Percentiles rank a stretch among this genome's conserved stretches.
These are phyloP conservation scores for Blastomyces emzantsi DNA, from an alignment of 2,329 filamentous ascomycete species.

Conservation along the genomic window DNA sequence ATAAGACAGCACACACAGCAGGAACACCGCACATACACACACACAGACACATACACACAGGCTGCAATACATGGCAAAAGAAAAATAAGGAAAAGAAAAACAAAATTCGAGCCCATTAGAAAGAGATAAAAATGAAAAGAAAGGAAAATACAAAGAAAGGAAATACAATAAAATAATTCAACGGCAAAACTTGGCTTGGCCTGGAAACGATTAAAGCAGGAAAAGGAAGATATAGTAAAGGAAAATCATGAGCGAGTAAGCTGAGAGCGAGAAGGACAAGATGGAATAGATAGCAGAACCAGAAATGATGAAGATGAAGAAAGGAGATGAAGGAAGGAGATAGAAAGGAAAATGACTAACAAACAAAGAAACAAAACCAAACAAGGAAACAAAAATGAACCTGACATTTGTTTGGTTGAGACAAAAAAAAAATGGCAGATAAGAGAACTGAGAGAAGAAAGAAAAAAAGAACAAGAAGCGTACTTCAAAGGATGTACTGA, in stretches of 20 bases:
- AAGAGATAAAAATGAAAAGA: neutral
- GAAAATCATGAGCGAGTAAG: conserved; percentile 3
- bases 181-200: neutral
- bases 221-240: neutral
- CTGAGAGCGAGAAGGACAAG: neutral
- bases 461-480: neutral
- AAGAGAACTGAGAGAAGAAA: neutral
- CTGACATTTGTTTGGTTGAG: neutral
- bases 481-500: neutral
- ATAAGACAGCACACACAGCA: neutral
- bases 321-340: neutral
- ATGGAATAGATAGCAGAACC: too few species aligned
- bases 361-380: neutral
- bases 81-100: neutral
- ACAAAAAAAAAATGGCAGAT: neutral
- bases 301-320: neutral
- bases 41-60: neutral
- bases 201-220: neutral
- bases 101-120: neutral
- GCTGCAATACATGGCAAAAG: neutral
- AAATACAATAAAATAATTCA: neutral
- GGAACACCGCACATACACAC: neutral
- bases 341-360: too few species aligned
- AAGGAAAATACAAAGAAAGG: neutral
- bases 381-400: neutral